Evolutionary conservation across 202 grass and related monocot species (phyloP).

Genomic region (Tripidium arundinaceum): DNA sequence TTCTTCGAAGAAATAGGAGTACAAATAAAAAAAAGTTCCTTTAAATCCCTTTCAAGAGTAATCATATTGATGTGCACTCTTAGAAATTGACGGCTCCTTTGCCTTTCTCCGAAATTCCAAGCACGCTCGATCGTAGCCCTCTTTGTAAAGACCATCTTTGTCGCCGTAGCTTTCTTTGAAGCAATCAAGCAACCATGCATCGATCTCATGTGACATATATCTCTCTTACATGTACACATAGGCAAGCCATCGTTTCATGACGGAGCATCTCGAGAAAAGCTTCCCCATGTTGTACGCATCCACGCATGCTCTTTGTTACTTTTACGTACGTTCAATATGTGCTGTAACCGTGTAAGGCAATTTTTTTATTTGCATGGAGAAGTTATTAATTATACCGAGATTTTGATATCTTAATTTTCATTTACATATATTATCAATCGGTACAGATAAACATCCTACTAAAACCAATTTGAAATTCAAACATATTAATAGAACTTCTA

Average conservation of each 20-base stretch:
- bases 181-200: slow-evolving; percentile 5
- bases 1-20: background rate
- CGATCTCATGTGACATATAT: background rate
- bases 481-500: too few relatives aligned
- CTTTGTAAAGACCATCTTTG: slow-evolving; percentile 6
- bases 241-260: slow-evolving; percentile 2
- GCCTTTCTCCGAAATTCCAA: slow-evolving; percentile 11
- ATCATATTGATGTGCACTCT: background rate
- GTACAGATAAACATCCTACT: too few relatives aligned
- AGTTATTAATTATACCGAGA: too few relatives aligned
- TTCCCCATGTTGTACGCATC: background rate
- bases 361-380: background rate
- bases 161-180: slow-evolving; percentile 9
- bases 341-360: background rate
- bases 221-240: background rate
- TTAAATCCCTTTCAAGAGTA: background rate
- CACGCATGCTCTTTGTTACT: background rate
- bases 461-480: too few relatives aligned
- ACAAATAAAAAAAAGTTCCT: background rate
- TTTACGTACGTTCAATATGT: background rate
- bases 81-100: background rate
- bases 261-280: slow-evolving; percentile 14
- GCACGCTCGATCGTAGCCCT: background rate
- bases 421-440: too few relatives aligned
- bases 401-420: too few relatives aligned